These are phyloP conservation scores for Ophiostoma sp. DNA, from an alignment of 2,329 filamentous ascomycete species.

Conservation along the genomic window DNA sequence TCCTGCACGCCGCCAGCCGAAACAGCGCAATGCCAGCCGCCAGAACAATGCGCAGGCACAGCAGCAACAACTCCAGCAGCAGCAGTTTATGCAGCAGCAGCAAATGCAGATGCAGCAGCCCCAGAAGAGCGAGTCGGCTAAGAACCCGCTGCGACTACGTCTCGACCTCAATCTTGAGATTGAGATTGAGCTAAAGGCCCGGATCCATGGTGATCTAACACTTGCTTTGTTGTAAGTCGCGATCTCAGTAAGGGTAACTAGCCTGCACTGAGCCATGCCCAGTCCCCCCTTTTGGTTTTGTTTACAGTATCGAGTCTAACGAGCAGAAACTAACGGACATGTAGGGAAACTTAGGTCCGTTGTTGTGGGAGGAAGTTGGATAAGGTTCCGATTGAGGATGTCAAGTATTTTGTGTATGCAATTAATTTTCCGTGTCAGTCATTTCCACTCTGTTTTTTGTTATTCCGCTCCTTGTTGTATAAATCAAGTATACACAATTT, in stretches of 20 bases:
- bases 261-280: not conserved
- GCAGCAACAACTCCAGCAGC: not conserved
- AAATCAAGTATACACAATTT: no score
- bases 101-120: constrained; percentile 28
- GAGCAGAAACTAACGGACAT: not conserved
- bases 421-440: no score
- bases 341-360: not conserved
- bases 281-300: not conserved
- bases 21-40: not conserved
- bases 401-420: no score
- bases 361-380: no score
- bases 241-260: not conserved
- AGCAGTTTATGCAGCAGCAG: constrained; percentile 27
- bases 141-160: constrained; percentile 62
- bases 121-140: constrained; percentile 33
- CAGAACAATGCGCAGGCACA: not conserved
- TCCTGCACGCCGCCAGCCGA: not conserved
- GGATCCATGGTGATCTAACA: constrained; percentile 71
- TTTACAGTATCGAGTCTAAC: not conserved
- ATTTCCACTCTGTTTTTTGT: no score
- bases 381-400: no score
- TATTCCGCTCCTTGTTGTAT: no score
- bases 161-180: constrained; percentile 73
- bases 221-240: constrained; percentile 61
- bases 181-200: constrained; percentile 73